Evolutionary conservation across 73 alveolate genomes (phyloP).

Genomic region (Uronychia setigera): DNA sequence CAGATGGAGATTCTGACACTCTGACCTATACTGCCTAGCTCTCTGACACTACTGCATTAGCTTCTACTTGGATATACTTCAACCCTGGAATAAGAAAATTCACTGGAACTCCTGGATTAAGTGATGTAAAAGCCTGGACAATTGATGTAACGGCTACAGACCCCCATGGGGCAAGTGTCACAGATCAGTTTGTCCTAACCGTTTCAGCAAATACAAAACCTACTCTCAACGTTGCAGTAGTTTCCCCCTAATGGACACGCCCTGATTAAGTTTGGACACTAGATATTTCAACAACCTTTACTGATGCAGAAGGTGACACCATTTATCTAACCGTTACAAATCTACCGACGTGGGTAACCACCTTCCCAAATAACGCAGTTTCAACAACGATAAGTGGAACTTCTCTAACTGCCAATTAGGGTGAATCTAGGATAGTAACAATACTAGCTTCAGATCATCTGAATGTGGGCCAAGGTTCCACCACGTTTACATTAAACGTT

Average conservation of each 20-base stretch:
- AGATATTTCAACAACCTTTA: not conserved
- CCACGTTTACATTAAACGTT: not conserved
- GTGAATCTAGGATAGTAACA: no score
- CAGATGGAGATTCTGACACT: slow-evolving; percentile 6
- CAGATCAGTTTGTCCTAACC: not conserved
- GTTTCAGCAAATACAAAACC: not conserved
- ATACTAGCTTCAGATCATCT: no score
- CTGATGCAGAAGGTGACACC: not conserved
- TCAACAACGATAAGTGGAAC: no score
- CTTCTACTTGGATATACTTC: not conserved
- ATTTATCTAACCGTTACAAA: no score
- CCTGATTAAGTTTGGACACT: not conserved
- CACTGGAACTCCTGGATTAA: not conserved
- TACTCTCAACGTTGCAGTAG: not conserved
- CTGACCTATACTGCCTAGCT: not conserved
- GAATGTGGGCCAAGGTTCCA: no score
- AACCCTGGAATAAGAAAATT: not conserved
- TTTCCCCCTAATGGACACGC: not conserved
- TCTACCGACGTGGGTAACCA: not conserved
- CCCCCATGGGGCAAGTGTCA: not conserved
- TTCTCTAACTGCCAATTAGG: no score
- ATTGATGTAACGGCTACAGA: slow-evolving; percentile 4
- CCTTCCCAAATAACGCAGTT: no score
- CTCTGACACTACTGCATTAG: not conserved
- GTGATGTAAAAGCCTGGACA: not conserved